phyloP scores from a whole-genome alignment of 768 basidiomycete species.

The Russula compacta region DNA sequence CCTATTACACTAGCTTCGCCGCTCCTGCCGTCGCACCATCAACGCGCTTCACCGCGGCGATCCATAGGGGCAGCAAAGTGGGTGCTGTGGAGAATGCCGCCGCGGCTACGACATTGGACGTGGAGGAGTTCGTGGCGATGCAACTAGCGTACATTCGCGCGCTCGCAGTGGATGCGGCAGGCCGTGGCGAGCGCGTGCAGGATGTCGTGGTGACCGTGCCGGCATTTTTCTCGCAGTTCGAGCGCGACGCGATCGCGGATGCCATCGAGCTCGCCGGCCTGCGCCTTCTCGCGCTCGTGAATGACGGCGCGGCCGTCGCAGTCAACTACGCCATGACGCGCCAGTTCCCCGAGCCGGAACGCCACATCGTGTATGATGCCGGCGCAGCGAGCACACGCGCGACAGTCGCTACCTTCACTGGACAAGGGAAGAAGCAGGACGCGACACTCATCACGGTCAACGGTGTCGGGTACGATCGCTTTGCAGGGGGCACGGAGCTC shows the following conservation, averaged over 20 bases:
- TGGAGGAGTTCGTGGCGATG: constrained; percentile 91
- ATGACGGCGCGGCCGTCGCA: constrained; percentile 92
- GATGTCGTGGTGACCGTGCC: constrained; percentile 90
- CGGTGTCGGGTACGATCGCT: constrained; percentile 76
- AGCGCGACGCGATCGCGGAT: constrained; percentile 86
- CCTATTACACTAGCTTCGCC: constrained; percentile 39
- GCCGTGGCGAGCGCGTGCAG: constrained; percentile 52
- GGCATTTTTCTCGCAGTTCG: constrained; percentile 80
- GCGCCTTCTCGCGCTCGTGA: constrained; percentile 71
- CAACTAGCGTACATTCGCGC: constrained; percentile 85
- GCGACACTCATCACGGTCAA: constrained; percentile 67
- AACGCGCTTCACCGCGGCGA: constrained; percentile 34
- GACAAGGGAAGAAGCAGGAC: constrained; percentile 36
- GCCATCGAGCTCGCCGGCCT: constrained; percentile 89
- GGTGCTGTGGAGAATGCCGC: background rate
- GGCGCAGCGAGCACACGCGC: constrained; percentile 79
- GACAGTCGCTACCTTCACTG: constrained; percentile 61
- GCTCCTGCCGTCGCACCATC: constrained; percentile 50
- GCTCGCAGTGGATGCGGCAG: constrained; percentile 68
- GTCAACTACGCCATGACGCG: constrained; percentile 98
- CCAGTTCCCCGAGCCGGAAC: constrained; percentile 66
- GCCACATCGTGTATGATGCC: constrained; percentile 91
- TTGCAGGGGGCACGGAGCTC: constrained; percentile 72
- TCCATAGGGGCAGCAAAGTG: constrained; percentile 44
- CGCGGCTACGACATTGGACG: constrained; percentile 48